Conservation (phyloP, 164 flowering plant species). For the Aristolochia californica region DNA sequence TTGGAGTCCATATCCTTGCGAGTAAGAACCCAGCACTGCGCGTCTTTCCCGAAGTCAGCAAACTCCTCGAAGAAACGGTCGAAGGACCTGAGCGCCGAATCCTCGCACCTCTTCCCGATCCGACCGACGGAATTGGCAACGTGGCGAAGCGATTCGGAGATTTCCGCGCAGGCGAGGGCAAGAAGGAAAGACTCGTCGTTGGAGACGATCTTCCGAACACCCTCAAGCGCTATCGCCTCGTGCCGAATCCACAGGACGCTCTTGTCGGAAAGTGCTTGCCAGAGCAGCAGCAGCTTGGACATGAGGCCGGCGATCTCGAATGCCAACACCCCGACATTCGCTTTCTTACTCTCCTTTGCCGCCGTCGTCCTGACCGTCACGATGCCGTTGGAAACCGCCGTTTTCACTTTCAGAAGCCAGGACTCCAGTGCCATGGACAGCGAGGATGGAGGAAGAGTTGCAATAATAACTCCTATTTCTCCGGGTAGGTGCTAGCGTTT, state of each 20-base stretch:
- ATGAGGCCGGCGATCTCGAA: conserved; percentile 77
- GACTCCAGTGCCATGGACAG: conserved; percentile 62
- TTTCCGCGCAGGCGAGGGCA: conserved; percentile 69
- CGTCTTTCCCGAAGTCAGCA: conserved; percentile 44
- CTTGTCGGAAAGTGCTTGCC: conserved; percentile 63
- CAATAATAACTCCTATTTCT: not conserved
- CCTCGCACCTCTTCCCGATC: conserved; percentile 30
- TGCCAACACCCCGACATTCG: conserved; percentile 55
- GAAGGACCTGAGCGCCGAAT: conserved; percentile 32
- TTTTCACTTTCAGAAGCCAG: conserved; percentile 62
- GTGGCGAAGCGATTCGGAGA: conserved; percentile 38
- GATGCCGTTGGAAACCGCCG: conserved; percentile 30
- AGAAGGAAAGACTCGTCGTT: conserved; percentile 70
- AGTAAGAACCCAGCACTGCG: conserved; percentile 39
- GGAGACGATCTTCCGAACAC: conserved; percentile 79
- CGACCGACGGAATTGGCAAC: conserved; percentile 36
- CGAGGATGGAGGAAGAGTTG: too few relatives aligned
- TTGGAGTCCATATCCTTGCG: conserved; percentile 53
- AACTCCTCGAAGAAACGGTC: conserved; percentile 37
- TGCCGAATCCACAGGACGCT: conserved; percentile 34
- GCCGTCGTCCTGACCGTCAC: conserved; percentile 19
- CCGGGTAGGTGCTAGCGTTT: not conserved
- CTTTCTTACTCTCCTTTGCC: conserved; percentile 13
- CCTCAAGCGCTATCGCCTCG: conserved; percentile 52
- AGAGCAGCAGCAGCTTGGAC: conserved; percentile 68